Base-by-base conservation (phyloP, 306 rosid species). In the Casuarina equisetifolia region DNA sequence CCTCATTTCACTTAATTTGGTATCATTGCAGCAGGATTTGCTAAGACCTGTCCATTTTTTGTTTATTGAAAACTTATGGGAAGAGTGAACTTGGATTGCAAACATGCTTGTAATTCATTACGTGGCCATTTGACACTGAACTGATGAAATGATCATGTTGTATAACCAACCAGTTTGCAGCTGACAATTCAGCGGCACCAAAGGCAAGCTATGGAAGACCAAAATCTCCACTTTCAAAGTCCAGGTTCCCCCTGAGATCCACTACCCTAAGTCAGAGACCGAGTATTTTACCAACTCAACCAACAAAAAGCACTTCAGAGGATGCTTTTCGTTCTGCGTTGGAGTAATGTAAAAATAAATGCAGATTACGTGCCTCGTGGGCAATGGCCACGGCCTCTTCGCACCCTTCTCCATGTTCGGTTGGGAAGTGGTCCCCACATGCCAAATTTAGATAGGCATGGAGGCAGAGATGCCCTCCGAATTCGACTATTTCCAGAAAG, bases 251-350 rank as follows among this genome's bases (percentile, higher is more conserved):
- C 2, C 36, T 10, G 19, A 85, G 91, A 75, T 85, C 89, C 25
- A 80, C 44, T 61, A 92, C 83, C 39, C 92, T 92, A 51, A 77
- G 80, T 43, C 85, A 80, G 35, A 82, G 80, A 78, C 85, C 73
- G 17, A 82, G 70, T 76, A 67, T 42, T 64, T 59, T 36, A 2
- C 73, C 69, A 59, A 16, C 78, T 1, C 19, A 15, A 3, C 71
- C 74, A 40, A 42, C 78, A 35, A 76, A 82, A 76, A 87, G 73
- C 39, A 68, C 51, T n/a, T n/a, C n/a, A n/a, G n/a, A n/a, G n/a
- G n/a, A n/a, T n/a, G n/a, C n/a, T n/a, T n/a, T n/a, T n/a, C n/a
- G n/a, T n/a, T n/a, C n/a, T n/a, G n/a, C n/a, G n/a, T n/a, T n/a
- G n/a, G n/a, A n/a, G n/a, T n/a, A n/a, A n/a, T n/a, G n/a, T n/a